Percentiles rank a stretch among this genome's conserved stretches.
These are phyloP conservation scores for Suillus discolor DNA, from an alignment of 768 basidiomycete species.

Conservation along the genomic window DNA sequence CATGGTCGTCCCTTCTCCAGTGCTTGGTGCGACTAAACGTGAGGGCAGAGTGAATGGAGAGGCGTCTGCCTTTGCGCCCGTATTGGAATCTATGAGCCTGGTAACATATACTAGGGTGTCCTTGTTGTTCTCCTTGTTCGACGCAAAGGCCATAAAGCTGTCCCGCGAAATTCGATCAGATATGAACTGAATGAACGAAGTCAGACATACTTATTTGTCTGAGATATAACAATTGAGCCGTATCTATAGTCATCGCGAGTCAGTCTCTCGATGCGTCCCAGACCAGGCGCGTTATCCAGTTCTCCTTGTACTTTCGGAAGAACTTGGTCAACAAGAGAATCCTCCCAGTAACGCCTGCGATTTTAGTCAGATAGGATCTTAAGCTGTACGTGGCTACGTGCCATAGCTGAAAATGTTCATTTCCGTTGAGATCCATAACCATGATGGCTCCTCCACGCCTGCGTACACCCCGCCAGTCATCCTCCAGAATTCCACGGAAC, in stretches of 20 bases:
- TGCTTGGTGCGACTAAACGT: conserved; percentile 35
- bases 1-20: conserved; percentile 33
- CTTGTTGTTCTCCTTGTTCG: conserved; percentile 42
- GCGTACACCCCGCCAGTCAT: conserved; percentile 43
- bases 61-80: conserved; percentile 30
- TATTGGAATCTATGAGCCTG: conserved; percentile 32
- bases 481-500: conserved; percentile 36
- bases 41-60: conserved; percentile 36
- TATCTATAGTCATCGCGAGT: conserved; percentile 42
- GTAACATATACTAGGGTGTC: conserved; percentile 42
- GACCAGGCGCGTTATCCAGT: conserved; percentile 41
- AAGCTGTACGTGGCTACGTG: conserved; percentile 13
- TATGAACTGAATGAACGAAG: neutral
- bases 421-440: conserved; percentile 44
- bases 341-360: conserved; percentile 46
- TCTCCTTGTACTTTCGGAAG: conserved; percentile 40
- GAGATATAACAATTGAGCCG: conserved; percentile 28
- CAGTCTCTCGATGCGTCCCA: conserved; percentile 43
- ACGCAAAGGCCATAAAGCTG: conserved; percentile 42
- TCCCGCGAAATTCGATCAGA: conserved; percentile 10
- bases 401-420: conserved; percentile 46
- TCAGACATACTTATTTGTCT: conserved; percentile 37
- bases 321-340: conserved; percentile 24
- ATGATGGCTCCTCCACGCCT: conserved; percentile 40
- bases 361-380: neutral